Evolutionary conservation across 495 filamentous ascomycete species (phyloP).

Genomic region (Cercophora newfieldiana): DNA sequence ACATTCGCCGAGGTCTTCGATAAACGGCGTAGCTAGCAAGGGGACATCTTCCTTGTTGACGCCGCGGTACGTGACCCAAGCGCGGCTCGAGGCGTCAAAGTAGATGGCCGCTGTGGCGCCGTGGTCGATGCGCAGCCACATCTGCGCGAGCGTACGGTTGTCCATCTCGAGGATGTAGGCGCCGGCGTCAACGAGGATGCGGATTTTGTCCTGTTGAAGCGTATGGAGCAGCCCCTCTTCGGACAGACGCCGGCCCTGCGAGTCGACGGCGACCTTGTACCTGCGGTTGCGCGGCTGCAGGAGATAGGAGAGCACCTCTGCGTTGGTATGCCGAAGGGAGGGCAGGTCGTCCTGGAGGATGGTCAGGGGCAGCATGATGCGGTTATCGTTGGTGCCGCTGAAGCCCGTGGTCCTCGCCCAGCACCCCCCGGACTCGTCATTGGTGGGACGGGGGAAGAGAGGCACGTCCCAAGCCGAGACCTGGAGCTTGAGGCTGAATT

Average conservation of each 20-base stretch:
- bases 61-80: constrained; percentile 37
- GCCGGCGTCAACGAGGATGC: constrained; percentile 53
- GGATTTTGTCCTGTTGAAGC: constrained; percentile 30
- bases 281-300: constrained; percentile 6
- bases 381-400: constrained; percentile 53
- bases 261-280: neutral
- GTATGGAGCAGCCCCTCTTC: constrained; percentile 37
- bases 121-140: constrained; percentile 46
- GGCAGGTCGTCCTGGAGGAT: constrained; percentile 53
- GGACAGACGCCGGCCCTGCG: constrained; percentile 31
- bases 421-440: too few species aligned
- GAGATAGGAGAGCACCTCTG: constrained; percentile 39
- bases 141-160: constrained; percentile 39
- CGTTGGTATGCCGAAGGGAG: constrained; percentile 46
- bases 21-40: constrained; percentile 43
- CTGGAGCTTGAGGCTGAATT: constrained; percentile 50
- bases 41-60: constrained; percentile 26
- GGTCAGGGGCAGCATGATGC: constrained; percentile 46
- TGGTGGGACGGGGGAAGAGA: constrained; percentile 19
- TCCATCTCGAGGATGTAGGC: constrained; percentile 50
- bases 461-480: constrained; percentile 54
- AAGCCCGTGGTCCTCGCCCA: constrained; percentile 48
- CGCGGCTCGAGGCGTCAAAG: constrained; percentile 40
- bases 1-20: constrained; percentile 40
- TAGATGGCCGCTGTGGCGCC: constrained; percentile 35